phyloP scores from a whole-genome alignment of 176 grass and related monocot species.

The Alloteropsis semialata region DNA sequence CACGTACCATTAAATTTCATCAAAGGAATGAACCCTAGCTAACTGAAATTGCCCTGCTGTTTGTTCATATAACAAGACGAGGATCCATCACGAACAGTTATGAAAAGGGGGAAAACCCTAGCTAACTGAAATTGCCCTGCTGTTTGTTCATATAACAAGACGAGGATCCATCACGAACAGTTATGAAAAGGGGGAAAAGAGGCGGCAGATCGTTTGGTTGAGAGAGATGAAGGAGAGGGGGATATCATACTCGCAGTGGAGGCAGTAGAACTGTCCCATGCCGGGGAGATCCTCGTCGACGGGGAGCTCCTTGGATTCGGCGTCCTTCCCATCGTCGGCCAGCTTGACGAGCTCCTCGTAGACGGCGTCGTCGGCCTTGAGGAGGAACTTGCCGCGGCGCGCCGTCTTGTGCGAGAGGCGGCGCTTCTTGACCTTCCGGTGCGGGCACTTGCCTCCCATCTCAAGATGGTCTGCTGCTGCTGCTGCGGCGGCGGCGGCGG shows the following conservation, averaged over 20 bases:
- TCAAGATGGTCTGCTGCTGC: neutral
- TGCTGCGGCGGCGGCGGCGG: conserved; percentile 20
- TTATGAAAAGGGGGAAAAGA: neutral
- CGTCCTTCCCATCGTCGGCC: conserved; percentile 46
- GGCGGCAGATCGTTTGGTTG: neutral
- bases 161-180: neutral
- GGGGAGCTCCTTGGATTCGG: conserved; percentile 46
- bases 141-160: neutral
- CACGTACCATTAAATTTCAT: neutral
- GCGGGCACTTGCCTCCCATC: conserved; percentile 98
- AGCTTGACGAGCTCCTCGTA: conserved; percentile 87
- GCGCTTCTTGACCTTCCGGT: conserved; percentile 98
- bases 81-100: no score
- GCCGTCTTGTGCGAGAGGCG: conserved; percentile 71
- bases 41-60: no score
- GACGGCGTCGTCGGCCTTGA: conserved; percentile 89
- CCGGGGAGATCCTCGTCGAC: conserved; percentile 83
- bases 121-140: neutral
- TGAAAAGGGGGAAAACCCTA: no score
- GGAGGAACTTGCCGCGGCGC: conserved; percentile 80
- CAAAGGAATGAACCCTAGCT: neutral
- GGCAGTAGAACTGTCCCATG: conserved; percentile 95
- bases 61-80: no score
- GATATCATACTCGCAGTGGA: conserved; percentile 79
- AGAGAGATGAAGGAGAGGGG: no score